Percentiles rank a stretch among this genome's conserved stretches.
Conservation (phyloP, 2,329 filamentous ascomycete species). For the Biscogniauxia sp. region DNA sequence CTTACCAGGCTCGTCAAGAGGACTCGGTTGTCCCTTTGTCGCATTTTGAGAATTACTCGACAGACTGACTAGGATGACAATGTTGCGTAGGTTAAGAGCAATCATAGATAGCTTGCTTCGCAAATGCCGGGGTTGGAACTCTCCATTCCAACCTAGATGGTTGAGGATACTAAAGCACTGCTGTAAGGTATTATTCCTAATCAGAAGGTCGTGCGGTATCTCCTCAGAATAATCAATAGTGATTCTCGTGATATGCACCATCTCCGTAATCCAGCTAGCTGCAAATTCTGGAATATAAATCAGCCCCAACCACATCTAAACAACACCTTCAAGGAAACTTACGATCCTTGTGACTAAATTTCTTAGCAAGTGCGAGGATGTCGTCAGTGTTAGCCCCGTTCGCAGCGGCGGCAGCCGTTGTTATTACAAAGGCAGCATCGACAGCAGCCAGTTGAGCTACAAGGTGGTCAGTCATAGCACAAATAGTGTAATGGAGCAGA, state of each 20-base stretch:
- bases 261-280: slow-evolving; percentile 61
- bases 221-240: slow-evolving; percentile 82
- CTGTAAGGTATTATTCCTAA: slow-evolving; percentile 71
- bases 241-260: slow-evolving; percentile 68
- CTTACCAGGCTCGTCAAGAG: slow-evolving; percentile 63
- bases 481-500: not conserved
- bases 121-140: slow-evolving; percentile 59
- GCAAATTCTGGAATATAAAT: slow-evolving; percentile 48
- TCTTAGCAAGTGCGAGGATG: slow-evolving; percentile 66
- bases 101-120: slow-evolving; percentile 73
- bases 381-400: slow-evolving; percentile 62
- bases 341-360: slow-evolving; percentile 39
- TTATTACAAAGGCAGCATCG: slow-evolving; percentile 59
- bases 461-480: slow-evolving; percentile 17
- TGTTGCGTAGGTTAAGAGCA: slow-evolving; percentile 71
- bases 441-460: slow-evolving; percentile 55
- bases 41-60: slow-evolving; percentile 55
- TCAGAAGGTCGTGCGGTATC: slow-evolving; percentile 65
- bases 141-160: slow-evolving; percentile 70
- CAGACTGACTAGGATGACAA: slow-evolving; percentile 64
- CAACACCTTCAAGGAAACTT: slow-evolving; percentile 16
- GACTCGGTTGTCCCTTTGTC: slow-evolving; percentile 55
- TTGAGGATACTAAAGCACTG: slow-evolving; percentile 77
- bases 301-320: slow-evolving; percentile 1
- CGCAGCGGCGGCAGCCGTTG: slow-evolving; percentile 45